phyloP scores from a whole-genome alignment of 495 filamentous ascomycete species.

The Parmelia sp. region DNA sequence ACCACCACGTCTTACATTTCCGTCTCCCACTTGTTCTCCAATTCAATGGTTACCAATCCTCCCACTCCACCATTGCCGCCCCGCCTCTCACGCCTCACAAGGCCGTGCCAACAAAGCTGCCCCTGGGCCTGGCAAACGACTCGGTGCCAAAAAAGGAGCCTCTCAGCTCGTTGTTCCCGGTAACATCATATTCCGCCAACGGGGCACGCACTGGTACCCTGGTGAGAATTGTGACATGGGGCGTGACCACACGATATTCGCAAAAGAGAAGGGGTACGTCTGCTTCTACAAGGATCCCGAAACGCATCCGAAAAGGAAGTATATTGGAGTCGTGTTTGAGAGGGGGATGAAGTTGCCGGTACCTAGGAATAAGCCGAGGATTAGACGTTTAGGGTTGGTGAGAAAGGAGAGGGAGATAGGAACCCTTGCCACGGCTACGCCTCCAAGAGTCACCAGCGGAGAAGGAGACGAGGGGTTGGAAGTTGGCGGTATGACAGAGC shows the following conservation, averaged over 20 bases:
- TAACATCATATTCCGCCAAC: conserved; percentile 96
- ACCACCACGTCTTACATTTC: conserved; percentile 24
- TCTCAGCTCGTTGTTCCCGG: conserved; percentile 89
- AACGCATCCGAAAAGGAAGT: conserved; percentile 61
- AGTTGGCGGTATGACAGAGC: conserved; percentile 30
- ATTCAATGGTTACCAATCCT: conserved; percentile 27
- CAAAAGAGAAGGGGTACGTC: conserved; percentile 76
- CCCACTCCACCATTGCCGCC: conserved; percentile 42
- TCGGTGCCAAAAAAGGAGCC: conserved; percentile 87
- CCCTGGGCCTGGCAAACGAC: conserved; percentile 85
- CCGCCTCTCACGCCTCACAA: conserved; percentile 81
- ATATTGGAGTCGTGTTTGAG: conserved; percentile 85
- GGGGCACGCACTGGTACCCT: conserved; percentile 87
- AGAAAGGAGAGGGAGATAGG: conserved; percentile 36
- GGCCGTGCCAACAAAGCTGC: conserved; percentile 75
- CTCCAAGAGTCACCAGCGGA: background rate
- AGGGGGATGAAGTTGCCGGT: conserved; percentile 64
- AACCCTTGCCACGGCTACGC: conserved; percentile 11
- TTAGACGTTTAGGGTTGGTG: conserved; percentile 65
- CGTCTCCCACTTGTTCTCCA: conserved; percentile 22
- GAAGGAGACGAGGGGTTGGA: conserved; percentile 20
- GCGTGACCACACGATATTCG: conserved; percentile 95
- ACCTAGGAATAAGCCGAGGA: conserved; percentile 55
- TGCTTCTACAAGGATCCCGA: conserved; percentile 86
- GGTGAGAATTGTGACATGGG: conserved; percentile 92